A percentile compares a stretch with the other conserved stretches of the same genome.
Conservation (phyloP, 768 basidiomycete species). For the Suillus americanus region DNA sequence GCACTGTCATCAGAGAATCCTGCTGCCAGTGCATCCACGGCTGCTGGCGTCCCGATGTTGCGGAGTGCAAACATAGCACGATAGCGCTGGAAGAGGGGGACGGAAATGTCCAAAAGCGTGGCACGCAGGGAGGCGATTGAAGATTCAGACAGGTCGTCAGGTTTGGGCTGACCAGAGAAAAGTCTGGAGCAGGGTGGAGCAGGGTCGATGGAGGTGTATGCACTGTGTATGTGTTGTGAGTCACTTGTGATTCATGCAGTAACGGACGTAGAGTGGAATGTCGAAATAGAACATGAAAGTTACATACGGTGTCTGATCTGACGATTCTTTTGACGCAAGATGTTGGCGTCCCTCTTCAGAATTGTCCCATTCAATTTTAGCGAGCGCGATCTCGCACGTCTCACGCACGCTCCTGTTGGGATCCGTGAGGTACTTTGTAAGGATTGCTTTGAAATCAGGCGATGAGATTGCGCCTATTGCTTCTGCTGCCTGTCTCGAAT, state of each 20-base stretch:
- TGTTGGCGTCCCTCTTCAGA: conserved; percentile 68
- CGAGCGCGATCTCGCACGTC: conserved; percentile 96
- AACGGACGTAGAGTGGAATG: not conserved
- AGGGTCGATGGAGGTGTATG: conserved; percentile 85
- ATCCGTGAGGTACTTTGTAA: conserved; percentile 73
- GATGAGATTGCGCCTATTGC: conserved; percentile 94
- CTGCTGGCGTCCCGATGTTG: conserved; percentile 83
- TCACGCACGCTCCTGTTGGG: conserved; percentile 77
- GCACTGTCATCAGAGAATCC: conserved; percentile 90
- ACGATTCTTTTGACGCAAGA: conserved; percentile 29
- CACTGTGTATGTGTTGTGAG: conserved; percentile 35
- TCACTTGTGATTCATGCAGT: not conserved
- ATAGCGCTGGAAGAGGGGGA: conserved; percentile 89
- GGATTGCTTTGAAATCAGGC: conserved; percentile 59
- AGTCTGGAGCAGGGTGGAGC: conserved; percentile 77
- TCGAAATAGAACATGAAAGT: not conserved
- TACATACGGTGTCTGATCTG: conserved; percentile 39
- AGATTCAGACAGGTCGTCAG: conserved; percentile 46
- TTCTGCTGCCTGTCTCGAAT: conserved; percentile 79
- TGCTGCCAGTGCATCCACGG: conserved; percentile 87
- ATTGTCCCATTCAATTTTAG: conserved; percentile 91
- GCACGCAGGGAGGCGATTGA: conserved; percentile 55
- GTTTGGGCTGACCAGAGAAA: conserved; percentile 51
- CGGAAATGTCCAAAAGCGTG: conserved; percentile 60
- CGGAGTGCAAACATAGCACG: conserved; percentile 98